Evolutionary conservation across 495 filamentous ascomycete genomes (phyloP).

Genomic region (Penicillium antarcticum): DNA sequence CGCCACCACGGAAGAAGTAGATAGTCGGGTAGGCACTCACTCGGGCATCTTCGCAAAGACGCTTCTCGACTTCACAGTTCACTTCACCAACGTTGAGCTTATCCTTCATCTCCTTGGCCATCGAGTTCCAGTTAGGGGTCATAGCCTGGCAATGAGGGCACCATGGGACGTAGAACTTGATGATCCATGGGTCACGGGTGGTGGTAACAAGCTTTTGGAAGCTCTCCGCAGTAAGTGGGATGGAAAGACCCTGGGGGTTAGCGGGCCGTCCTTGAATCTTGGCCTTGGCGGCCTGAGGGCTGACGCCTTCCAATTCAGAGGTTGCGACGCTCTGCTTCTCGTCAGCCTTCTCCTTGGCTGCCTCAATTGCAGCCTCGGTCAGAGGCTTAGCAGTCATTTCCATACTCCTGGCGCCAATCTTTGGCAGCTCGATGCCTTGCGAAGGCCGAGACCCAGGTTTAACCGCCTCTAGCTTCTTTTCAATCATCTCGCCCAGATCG

Average conservation of each 20-base stretch:
- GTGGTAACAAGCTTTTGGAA: conserved; percentile 85
- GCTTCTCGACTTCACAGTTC: conserved; percentile 81
- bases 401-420: conserved; percentile 48
- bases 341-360: conserved; percentile 35
- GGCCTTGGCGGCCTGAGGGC: conserved; percentile 21
- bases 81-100: conserved; percentile 91
- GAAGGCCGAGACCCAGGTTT: conserved; percentile 74
- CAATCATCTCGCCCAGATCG: conserved; percentile 63
- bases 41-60: conserved; percentile 84
- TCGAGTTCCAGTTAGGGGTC: conserved; percentile 83
- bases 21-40: conserved; percentile 82
- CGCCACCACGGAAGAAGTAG: conserved; percentile 87
- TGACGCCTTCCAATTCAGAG: conserved; percentile 25
- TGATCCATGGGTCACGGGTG: conserved; percentile 90
- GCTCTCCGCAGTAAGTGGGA: conserved; percentile 73
- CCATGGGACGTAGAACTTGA: conserved; percentile 99
- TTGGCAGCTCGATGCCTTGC: conserved; percentile 58
- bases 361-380: conserved; percentile 36
- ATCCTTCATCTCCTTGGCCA: conserved; percentile 85
- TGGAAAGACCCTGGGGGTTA: conserved; percentile 71
- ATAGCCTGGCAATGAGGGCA: conserved; percentile 92
- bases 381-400: conserved; percentile 44
- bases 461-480: conserved; percentile 71
- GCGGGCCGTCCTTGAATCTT: conserved; percentile 52
- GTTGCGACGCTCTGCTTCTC: conserved; percentile 14